Conservation (phyloP, 2,329 filamentous ascomycete species). For the Xylaria sp. region DNA sequence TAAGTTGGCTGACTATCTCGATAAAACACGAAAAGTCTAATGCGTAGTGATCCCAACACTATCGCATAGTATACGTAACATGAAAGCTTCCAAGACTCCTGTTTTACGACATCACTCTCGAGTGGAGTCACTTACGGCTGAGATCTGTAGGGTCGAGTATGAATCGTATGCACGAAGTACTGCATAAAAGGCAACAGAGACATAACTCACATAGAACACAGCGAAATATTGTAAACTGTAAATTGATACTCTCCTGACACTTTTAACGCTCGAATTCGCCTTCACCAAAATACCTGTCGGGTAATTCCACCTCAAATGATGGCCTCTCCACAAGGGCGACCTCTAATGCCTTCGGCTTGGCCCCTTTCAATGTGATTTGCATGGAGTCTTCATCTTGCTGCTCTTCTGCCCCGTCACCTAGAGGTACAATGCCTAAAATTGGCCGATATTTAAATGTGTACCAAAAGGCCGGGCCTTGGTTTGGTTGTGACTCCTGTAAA, state of each 20-base stretch:
- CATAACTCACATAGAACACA: not conserved
- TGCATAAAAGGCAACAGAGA: not conserved
- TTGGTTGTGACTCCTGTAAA: constrained; percentile 29
- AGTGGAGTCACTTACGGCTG: no score
- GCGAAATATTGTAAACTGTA: not conserved
- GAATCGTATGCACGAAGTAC: not conserved
- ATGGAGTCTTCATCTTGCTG: constrained; percentile 28
- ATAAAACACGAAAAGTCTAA: no score
- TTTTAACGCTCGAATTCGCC: constrained; percentile 46
- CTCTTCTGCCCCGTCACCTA: constrained; percentile 44
- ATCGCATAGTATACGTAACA: no score
- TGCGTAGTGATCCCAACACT: no score
- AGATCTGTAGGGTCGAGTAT: no score
- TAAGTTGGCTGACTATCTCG: no score
- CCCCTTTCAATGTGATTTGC: constrained; percentile 10
- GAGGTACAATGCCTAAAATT: constrained; percentile 74
- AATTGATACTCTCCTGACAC: not conserved
- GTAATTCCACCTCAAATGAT: constrained; percentile 79
- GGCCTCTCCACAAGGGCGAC: constrained; percentile 89
- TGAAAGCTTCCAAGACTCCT: no score
- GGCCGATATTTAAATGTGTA: constrained; percentile 91
- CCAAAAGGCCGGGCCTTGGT: constrained; percentile 60
- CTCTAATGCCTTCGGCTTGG: constrained; percentile 60
- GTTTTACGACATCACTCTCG: no score
- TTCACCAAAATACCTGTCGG: constrained; percentile 70